These are phyloP conservation scores for Rhizopus microsporus DNA, from an alignment of 371 early-diverging fungal species.

Conservation along the genomic window DNA sequence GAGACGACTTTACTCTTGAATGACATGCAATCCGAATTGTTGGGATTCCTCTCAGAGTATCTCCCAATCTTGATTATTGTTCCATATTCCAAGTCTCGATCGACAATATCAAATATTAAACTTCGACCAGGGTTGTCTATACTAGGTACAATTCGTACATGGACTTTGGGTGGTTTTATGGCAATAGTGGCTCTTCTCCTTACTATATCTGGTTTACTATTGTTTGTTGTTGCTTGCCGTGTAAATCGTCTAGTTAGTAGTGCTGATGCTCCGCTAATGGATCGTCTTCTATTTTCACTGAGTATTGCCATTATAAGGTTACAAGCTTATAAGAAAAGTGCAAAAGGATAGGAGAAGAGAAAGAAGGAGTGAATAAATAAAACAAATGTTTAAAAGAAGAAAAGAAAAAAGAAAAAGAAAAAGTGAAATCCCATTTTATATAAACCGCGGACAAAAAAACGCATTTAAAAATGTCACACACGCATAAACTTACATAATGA, in stretches of 20 bases:
- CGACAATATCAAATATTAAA: constrained; percentile 77
- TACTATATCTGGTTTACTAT: constrained; percentile 9
- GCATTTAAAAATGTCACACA: background rate
- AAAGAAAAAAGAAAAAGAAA: constrained; percentile 1
- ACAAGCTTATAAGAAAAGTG: background rate
- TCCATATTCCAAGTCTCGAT: constrained; percentile 70
- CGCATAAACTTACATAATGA: background rate
- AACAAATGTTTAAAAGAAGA: background rate
- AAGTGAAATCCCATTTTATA: background rate
- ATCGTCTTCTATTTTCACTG: constrained; percentile 15
- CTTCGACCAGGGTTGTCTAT: constrained; percentile 67
- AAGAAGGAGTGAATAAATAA: constrained; percentile 7
- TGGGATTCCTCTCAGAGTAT: constrained; percentile 67
- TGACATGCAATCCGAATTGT: constrained; percentile 63
- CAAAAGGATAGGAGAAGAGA: constrained; percentile 1
- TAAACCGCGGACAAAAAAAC: background rate
- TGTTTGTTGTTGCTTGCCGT: constrained; percentile 7
- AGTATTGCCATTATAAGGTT: constrained; percentile 1
- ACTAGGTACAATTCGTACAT: constrained; percentile 76
- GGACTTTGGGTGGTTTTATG: constrained; percentile 20
- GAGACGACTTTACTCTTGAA: constrained; percentile 96
- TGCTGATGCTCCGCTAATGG: constrained; percentile 15
- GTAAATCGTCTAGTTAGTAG: constrained; percentile 15
- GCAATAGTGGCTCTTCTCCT: constrained; percentile 14
- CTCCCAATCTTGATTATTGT: constrained; percentile 72